Base-by-base conservation (phyloP, 108 stramenopile genomes). In the Nitzschia inconspicua region DNA sequence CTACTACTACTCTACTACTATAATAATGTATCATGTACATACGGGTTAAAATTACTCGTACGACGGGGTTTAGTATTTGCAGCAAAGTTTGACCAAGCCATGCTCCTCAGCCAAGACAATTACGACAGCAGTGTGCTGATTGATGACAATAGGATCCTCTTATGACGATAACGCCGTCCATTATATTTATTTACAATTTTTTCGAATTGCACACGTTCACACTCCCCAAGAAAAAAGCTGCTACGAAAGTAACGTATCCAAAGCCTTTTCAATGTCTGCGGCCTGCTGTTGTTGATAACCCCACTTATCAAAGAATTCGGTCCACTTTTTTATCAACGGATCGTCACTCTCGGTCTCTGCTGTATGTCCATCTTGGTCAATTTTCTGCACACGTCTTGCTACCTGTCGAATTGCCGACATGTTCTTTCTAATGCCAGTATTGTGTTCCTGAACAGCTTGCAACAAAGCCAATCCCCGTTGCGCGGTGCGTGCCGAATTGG, bases 261-360 rank as follows among this genome's bases (percentile, higher is more conserved):
- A 65, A 8, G 75, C 68, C 23, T 50, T 25, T 32, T 73, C 70
- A 66, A 86, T 86, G 40, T 77, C 82, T 34, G 50, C 56, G 40
- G 66, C 75, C 57, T 86, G 75, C 6, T 37, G 14, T 18, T 70
- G 68, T 11, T 64, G 56, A 54, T 86, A 86, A 2, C 77, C 77
- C 59, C 82, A 86, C 25, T 73, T 79, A 13, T 44, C 39, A 57
- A 80, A 86, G 56, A 86, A 86, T 36, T 60, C 49, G 3, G 36
- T 57, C 85, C 85, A 86, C 58, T 79, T 83, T 57, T 81, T 16
- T 0, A 43, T 29, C 9, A 63, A 1, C 19, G 29, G 20, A 36
- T 53, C 1, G 14, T 49, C 50, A 23, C 5, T 36, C 10, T 35
- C 0, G 35, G 18, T 54, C 22, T 30, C 9, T 19, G 24, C 18